Percentiles rank a stretch among this genome's conserved stretches.
Evolutionary conservation across 2,329 filamentous ascomycete species (phyloP).

Genomic region (Lasiodiplodia citricola): DNA sequence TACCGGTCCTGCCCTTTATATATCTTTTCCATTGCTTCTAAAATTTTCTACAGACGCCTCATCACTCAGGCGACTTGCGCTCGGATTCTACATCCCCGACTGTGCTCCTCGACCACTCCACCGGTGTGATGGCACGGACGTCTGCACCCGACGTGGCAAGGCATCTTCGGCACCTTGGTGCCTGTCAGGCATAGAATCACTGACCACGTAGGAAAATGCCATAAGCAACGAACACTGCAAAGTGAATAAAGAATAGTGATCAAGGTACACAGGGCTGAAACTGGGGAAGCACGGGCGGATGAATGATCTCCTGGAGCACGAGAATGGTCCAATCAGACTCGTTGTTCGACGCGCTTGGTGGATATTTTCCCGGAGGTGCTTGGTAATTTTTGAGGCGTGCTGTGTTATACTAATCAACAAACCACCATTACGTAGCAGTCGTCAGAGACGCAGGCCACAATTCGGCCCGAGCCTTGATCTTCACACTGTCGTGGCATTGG

Average conservation of each 20-base stretch:
- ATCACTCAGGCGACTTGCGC: background rate
- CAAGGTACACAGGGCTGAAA: background rate
- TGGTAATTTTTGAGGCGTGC: background rate
- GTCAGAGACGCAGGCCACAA: background rate
- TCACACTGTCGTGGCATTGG: background rate
- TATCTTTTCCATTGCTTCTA: background rate
- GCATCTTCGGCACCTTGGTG: background rate
- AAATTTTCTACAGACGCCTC: background rate
- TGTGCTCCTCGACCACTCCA: background rate
- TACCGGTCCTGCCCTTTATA: background rate
- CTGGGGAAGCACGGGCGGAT: background rate
- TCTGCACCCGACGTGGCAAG: background rate
- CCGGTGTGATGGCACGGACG: background rate
- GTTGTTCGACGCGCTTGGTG: background rate
- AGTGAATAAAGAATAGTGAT: background rate
- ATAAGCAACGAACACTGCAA: background rate
- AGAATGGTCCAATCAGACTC: background rate
- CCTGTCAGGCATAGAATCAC: background rate
- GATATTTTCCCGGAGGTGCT: background rate
- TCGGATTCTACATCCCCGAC: too few relatives aligned
- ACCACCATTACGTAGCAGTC: background rate
- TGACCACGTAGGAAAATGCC: background rate
- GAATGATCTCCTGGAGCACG: background rate
- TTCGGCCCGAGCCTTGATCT: background rate
- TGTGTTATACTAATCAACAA: background rate